Conservation (phyloP, 23 red algal species). For the Gracilaria caudata region DNA sequence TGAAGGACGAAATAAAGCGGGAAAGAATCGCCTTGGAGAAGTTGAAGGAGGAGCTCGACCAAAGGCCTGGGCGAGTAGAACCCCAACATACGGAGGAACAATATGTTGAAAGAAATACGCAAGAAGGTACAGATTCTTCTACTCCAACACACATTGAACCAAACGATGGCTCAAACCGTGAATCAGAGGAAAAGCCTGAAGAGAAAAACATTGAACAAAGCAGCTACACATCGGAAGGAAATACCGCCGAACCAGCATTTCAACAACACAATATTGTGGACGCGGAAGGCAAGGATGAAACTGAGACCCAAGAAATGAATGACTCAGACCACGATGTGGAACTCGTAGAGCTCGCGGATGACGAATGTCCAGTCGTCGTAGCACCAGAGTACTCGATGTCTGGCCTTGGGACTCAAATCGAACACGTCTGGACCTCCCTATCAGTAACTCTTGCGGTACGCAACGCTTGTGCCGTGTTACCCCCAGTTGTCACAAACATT, state of each 20-base stretch:
- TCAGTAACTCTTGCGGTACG: constrained; percentile 40
- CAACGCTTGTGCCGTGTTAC: constrained; percentile 46
- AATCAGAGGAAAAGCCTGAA: neutral
- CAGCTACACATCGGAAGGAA: neutral
- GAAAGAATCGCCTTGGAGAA: constrained; percentile 46
- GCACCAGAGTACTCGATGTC: constrained; percentile 24
- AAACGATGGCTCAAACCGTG: neutral
- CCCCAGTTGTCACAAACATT: constrained; percentile 4
- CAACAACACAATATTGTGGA: neutral
- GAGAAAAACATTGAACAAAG: neutral
- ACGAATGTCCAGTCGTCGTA: constrained; percentile 47
- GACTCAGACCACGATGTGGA: constrained; percentile 10
- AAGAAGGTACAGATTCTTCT: neutral
- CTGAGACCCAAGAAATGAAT: neutral
- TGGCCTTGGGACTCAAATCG: constrained; percentile 39
- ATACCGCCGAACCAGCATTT: neutral
- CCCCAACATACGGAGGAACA: neutral
- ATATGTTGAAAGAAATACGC: neutral
- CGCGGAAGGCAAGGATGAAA: neutral
- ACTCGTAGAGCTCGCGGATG: constrained; percentile 9
- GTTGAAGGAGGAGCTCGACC: constrained; percentile 34
- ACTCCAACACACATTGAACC: neutral
- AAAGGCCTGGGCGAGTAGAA: neutral
- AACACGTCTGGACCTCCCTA: constrained; percentile 49
- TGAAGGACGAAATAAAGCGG: constrained; percentile 43